Percentiles rank a stretch among this genome's conserved stretches.
Conservation (phyloP, 129 eudicot genomes). For the Daucus carota region DH1_v3.0 NC_030389.2:34166501-34167000, state of each 20-base stretch:
- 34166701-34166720: not conserved
- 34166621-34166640: not conserved
- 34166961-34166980: not conserved
- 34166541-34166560: too few relatives aligned
- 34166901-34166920: conserved; percentile 40
- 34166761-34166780: conserved; percentile 19
- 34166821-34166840: conserved; percentile 16
- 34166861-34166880: conserved; percentile 19
- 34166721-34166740: not conserved
- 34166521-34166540: too few relatives aligned
- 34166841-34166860: conserved; percentile 8
- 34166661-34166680: not conserved
- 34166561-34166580: too few relatives aligned
- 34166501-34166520: too few relatives aligned
- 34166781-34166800: conserved; percentile 33
- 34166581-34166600: too few relatives aligned
- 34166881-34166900: conserved; percentile 33
- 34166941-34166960: not conserved
- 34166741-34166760: conserved; percentile 6
- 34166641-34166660: not conserved
- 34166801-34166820: conserved; percentile 28
- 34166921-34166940: conserved; percentile 17
- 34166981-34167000: too few relatives aligned
- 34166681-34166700: not conserved
- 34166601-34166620: too few relatives aligned